A percentile compares a stretch with the other conserved stretches of the same genome.
Conservation (phyloP, 805 yeast genomes). For the Cyberlindnera mrakii region DNA sequence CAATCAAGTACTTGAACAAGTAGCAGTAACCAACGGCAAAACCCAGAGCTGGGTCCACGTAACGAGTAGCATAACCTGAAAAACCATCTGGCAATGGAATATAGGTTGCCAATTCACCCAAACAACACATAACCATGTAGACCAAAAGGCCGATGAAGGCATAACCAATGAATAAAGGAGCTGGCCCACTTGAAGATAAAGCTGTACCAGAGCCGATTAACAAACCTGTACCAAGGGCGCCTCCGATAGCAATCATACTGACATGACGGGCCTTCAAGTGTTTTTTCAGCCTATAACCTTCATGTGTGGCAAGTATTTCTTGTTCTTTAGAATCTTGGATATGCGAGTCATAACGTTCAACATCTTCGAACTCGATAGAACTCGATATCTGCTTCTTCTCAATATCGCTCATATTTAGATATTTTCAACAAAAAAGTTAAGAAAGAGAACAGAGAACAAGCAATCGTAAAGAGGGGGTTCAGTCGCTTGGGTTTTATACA, state of each 20-base stretch:
- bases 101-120: slow-evolving; percentile 66
- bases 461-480: too few relatives aligned
- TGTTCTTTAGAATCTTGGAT: slow-evolving; percentile 9
- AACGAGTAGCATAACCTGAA: slow-evolving; percentile 53
- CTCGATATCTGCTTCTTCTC: too few relatives aligned
- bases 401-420: too few relatives aligned
- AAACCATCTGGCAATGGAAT: slow-evolving; percentile 63
- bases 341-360: background rate
- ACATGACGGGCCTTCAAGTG: slow-evolving; percentile 51
- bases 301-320: slow-evolving; percentile 11
- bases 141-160: slow-evolving; percentile 66
- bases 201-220: slow-evolving; percentile 62
- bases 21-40: slow-evolving; percentile 26
- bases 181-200: slow-evolving; percentile 54
- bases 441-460: too few relatives aligned
- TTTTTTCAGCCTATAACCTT: slow-evolving; percentile 20
- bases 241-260: slow-evolving; percentile 61
- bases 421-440: too few relatives aligned
- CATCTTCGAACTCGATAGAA: background rate
- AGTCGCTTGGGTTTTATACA: too few relatives aligned
- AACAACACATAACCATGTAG: slow-evolving; percentile 58
- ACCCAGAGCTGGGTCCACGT: slow-evolving; percentile 24
- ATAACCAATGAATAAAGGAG: slow-evolving; percentile 52
- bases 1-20: slow-evolving; percentile 22
- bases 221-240: slow-evolving; percentile 67